Conservation (phyloP, 2,329 filamentous ascomycete genomes). For the Coniochaeta sp. region DNA sequence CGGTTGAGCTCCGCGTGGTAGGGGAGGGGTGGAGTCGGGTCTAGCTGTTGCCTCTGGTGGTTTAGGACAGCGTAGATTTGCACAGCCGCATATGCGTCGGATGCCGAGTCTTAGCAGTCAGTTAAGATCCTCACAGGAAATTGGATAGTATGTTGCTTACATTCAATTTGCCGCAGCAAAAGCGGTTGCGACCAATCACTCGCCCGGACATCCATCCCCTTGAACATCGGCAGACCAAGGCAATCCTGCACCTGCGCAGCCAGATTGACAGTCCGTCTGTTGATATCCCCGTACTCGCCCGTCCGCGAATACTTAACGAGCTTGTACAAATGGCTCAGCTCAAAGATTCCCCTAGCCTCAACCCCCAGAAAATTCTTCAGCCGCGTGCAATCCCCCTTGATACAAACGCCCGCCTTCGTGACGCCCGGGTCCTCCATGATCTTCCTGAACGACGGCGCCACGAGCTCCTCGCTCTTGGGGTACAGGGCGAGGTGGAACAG, state of each 20-base stretch:
- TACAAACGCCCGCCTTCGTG: constrained; percentile 70
- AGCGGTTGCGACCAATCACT: constrained; percentile 68
- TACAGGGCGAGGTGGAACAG: constrained; percentile 75
- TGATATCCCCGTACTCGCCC: constrained; percentile 48
- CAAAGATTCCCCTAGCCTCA: constrained; percentile 60
- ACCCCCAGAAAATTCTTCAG: constrained; percentile 61
- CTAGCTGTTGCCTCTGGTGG: constrained; percentile 54
- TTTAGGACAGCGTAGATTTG: constrained; percentile 70
- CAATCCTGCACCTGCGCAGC: constrained; percentile 64
- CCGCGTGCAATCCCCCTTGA: constrained; percentile 64
- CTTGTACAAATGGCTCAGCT: constrained; percentile 76
- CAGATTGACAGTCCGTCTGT: constrained; percentile 59
- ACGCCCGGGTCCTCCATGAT: constrained; percentile 66
- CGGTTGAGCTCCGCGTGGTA: constrained; percentile 58
- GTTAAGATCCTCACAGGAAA: constrained; percentile 4
- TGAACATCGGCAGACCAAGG: constrained; percentile 68
- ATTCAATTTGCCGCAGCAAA: constrained; percentile 57
- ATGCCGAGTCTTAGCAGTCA: constrained; percentile 58
- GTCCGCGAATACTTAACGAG: constrained; percentile 60
- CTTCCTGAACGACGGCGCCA: constrained; percentile 62
- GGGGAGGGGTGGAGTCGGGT: constrained; percentile 66
- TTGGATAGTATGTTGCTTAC: constrained; percentile 37
- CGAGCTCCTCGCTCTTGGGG: constrained; percentile 44
- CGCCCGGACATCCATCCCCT: constrained; percentile 60
- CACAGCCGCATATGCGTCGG: constrained; percentile 74